These are phyloP conservation scores for Vinca minor DNA, from an alignment of 257 asterid genomes.

Conservation along the genomic window DNA sequence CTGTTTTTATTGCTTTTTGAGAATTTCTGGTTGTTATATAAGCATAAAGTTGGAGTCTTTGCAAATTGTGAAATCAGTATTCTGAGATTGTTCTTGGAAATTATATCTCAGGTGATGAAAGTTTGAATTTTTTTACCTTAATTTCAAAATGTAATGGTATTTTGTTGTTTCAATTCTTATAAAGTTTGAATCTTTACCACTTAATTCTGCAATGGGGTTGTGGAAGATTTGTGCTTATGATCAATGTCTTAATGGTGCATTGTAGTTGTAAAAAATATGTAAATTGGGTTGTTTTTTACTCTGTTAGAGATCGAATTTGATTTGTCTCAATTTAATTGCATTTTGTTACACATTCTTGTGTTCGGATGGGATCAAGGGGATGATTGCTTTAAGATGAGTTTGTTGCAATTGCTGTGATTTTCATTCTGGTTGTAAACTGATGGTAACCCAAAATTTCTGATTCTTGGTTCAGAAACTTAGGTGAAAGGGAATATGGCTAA, in stretches of 20 bases:
- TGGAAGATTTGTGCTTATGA: neutral
- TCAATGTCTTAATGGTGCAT: neutral
- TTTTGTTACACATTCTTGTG: too few species aligned
- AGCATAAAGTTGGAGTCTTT: slow-evolving; percentile 4
- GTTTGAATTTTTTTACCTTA: neutral
- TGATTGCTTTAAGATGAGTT: too few species aligned
- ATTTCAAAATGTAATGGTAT: too few species aligned
- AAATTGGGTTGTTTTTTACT: neutral
- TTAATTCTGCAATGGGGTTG: neutral
- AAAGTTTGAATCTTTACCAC: neutral
- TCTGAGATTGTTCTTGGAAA: neutral
- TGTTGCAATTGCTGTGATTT: too few species aligned
- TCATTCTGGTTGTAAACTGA: slow-evolving; percentile 8
- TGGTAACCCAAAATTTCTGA: neutral
- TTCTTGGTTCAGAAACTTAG: slow-evolving; percentile 17
- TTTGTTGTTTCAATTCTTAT: neutral
- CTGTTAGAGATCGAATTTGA: neutral
- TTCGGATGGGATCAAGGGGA: too few species aligned
- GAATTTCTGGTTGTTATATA: slow-evolving; percentile 6
- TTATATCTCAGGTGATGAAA: slow-evolving; percentile 11
- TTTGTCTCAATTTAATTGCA: neutral
- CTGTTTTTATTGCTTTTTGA: neutral
- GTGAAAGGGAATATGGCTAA: slow-evolving; percentile 48
- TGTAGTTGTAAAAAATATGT: neutral
- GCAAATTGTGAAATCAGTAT: slow-evolving; percentile 1